Percentiles rank a stretch among this genome's conserved stretches.
Conservation (phyloP, 1,139 yeast genomes). For the Candida sp. region DNA sequence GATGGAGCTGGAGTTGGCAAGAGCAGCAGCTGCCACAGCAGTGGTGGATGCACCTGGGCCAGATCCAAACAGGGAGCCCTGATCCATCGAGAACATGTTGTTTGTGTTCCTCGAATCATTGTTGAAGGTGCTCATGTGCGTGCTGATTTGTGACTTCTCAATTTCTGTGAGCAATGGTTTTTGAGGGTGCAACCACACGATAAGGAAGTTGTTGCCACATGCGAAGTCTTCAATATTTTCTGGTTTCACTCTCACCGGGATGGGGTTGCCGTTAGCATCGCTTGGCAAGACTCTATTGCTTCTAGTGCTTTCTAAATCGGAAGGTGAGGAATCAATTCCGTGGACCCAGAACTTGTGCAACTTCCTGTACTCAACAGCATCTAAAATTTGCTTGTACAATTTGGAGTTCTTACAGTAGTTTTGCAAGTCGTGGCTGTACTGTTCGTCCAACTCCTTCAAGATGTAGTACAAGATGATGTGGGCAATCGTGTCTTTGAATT, state of each 20-base stretch:
- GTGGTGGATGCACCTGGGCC: conserved; percentile 3
- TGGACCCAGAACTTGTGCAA: conserved; percentile 32
- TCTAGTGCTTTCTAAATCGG: conserved; percentile 19
- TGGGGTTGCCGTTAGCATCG: conserved; percentile 6
- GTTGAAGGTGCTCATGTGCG: conserved; percentile 16
- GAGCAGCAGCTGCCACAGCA: neutral
- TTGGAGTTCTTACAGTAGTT: conserved; percentile 28
- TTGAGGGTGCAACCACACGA: conserved; percentile 38
- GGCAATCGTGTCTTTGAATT: conserved; percentile 39
- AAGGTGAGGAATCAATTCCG: conserved; percentile 25
- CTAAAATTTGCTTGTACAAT: conserved; percentile 25
- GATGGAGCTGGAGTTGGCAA: neutral
- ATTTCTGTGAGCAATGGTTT: conserved; percentile 26
- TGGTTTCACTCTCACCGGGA: conserved; percentile 16
- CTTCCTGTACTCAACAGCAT: conserved; percentile 34
- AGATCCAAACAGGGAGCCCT: neutral
- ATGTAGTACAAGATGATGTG: conserved; percentile 31
- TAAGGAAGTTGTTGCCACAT: conserved; percentile 32
- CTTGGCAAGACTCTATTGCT: conserved; percentile 4
- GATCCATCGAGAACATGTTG: conserved; percentile 8
- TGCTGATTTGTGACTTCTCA: conserved; percentile 13
- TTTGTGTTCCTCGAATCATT: conserved; percentile 13
- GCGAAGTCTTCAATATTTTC: conserved; percentile 34
- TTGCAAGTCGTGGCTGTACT: conserved; percentile 30
- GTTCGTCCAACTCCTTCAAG: conserved; percentile 30